These are phyloP conservation scores for Hirschioporus abietinus DNA, from an alignment of 768 basidiomycete genomes.

Conservation along the genomic window DNA sequence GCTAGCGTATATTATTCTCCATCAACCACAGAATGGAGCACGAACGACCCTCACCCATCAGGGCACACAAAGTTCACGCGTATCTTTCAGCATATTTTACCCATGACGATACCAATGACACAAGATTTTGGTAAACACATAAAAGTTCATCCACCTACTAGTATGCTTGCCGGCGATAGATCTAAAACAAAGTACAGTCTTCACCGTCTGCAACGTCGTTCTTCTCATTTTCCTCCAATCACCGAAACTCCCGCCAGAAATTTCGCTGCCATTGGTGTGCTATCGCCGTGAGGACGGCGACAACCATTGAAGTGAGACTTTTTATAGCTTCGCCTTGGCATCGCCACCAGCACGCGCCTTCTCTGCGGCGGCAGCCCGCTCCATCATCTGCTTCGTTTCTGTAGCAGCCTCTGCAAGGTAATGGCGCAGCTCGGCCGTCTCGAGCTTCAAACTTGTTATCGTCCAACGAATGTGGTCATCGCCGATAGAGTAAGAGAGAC, in stretches of 20 bases:
- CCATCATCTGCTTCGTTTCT: constrained; percentile 72
- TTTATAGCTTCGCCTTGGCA: constrained; percentile 4
- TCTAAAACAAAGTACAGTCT: neutral
- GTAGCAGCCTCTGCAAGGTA: constrained; percentile 78
- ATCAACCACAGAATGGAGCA: neutral
- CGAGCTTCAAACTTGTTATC: constrained; percentile 66
- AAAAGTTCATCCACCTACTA: too few relatives aligned
- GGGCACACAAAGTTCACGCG: neutral
- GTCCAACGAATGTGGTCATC: constrained; percentile 86
- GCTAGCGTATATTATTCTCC: neutral
- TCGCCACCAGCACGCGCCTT: constrained; percentile 23
- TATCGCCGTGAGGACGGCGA: neutral
- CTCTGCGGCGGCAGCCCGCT: constrained; percentile 47
- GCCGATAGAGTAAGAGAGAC: constrained; percentile 86
- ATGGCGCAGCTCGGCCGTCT: constrained; percentile 40
- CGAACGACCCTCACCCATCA: neutral
- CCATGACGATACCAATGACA: neutral
- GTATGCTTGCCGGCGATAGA: too few relatives aligned
- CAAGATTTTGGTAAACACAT: neutral
- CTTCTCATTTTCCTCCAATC: neutral
- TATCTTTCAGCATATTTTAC: neutral
- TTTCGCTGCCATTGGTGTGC: neutral
- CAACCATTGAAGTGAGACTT: neutral
- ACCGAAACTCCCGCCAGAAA: neutral
- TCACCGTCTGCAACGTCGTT: neutral